phyloP scores from a whole-genome alignment of 2,329 filamentous ascomycete species.

The Pseudophaeomoniella oleicola region DNA sequence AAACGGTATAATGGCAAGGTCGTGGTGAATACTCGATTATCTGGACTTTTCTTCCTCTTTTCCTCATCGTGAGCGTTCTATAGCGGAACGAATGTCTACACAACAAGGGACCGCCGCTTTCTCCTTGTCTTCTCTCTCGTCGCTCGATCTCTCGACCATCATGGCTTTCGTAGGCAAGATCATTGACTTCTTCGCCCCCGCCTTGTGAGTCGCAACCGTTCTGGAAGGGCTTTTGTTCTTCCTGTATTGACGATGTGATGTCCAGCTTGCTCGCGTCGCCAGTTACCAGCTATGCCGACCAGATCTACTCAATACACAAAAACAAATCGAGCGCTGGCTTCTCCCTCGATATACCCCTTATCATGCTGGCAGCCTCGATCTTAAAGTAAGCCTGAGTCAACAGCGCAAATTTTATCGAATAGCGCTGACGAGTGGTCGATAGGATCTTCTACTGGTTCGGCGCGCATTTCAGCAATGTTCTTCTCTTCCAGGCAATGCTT shows the following conservation, averaged over 20 bases:
- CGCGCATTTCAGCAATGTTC: conserved; percentile 41
- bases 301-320: conserved; percentile 50
- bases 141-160: conserved; percentile 5
- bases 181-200: conserved; percentile 31
- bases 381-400: conserved; percentile 34
- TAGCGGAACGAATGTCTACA: too few relatives aligned
- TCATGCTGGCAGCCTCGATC: conserved; percentile 52
- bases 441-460: conserved; percentile 54
- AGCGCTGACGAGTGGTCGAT: conserved; percentile 3
- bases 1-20: too few relatives aligned
- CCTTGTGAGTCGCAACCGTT: conserved; percentile 34
- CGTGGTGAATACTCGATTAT: too few relatives aligned
- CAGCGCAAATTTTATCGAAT: not conserved
- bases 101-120: too few relatives aligned
- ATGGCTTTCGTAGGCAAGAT: conserved; percentile 25
- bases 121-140: too few relatives aligned
- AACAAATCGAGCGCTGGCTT: conserved; percentile 47
- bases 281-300: conserved; percentile 51
- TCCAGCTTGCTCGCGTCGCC: conserved; percentile 45
- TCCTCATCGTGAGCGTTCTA: too few relatives aligned
- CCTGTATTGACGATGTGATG: not conserved
- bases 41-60: too few relatives aligned
- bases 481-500: conserved; percentile 44
- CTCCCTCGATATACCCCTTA: conserved; percentile 51
- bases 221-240: conserved; percentile 19